A percentile compares a stretch with the other conserved stretches of the same genome.
Evolutionary conservation across 441 rosid genomes (phyloP).

Genomic region (Manihot esculenta): DNA sequence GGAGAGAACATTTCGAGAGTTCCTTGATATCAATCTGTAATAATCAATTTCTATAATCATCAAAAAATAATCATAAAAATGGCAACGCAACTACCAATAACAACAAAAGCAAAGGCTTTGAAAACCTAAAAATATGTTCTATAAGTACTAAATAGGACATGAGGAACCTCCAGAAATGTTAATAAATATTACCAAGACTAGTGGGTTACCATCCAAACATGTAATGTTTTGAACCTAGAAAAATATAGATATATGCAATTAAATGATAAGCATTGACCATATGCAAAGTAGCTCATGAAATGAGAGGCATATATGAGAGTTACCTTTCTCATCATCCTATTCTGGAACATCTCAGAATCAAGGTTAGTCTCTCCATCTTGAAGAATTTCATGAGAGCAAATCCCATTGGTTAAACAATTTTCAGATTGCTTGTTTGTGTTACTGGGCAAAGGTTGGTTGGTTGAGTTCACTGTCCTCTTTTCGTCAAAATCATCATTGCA

Average conservation of each 20-base stretch:
- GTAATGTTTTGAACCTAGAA: conserved; percentile 19
- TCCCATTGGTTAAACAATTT: conserved; percentile 52
- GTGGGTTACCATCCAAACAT: conserved; percentile 20
- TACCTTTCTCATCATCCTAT: conserved; percentile 85
- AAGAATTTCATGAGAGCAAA: conserved; percentile 92
- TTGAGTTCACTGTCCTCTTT: conserved; percentile 35
- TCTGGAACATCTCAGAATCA: conserved; percentile 30
- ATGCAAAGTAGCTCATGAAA: background rate
- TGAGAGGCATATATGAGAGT: conserved; percentile 2
- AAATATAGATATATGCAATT: conserved; percentile 16
- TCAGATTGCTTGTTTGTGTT: conserved; percentile 41
- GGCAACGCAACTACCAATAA: background rate
- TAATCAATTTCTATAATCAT: background rate
- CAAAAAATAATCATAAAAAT: background rate
- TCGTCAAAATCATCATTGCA: conserved; percentile 31
- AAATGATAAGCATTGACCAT: conserved; percentile 1
- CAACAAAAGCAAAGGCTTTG: background rate
- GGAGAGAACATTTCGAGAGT: background rate
- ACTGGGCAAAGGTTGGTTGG: conserved; percentile 35
- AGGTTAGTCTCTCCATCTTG: conserved; percentile 48
- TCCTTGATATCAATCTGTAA: background rate
- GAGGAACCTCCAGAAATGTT: conserved; percentile 13
- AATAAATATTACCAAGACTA: conserved; percentile 18
- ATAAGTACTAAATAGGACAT: conserved; percentile 10
- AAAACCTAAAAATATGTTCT: too few species aligned